Percentiles rank a stretch among this genome's conserved stretches.
These are phyloP conservation scores for Dactylellina sp. DNA, from an alignment of 2,329 filamentous ascomycete genomes.

Conservation along the genomic window DNA sequence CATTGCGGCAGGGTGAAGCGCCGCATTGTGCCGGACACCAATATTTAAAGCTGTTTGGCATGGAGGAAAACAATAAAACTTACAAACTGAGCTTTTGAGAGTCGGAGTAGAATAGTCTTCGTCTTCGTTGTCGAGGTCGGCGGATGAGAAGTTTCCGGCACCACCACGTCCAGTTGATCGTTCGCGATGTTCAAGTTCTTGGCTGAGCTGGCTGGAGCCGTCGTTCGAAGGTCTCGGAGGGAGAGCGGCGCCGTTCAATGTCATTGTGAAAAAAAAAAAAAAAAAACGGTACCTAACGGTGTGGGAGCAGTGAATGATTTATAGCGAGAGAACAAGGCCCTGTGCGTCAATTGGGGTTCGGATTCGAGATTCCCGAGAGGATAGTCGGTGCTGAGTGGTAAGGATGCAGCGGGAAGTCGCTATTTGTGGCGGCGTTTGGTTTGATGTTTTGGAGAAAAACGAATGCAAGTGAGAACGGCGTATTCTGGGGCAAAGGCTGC, in stretches of 20 bases:
- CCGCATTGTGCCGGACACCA: too few species aligned
- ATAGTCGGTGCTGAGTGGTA: conserved; percentile 19
- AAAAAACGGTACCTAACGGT: conserved; percentile 15
- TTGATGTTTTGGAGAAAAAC: conserved; percentile 27
- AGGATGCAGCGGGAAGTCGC: conserved; percentile 28
- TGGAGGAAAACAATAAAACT: conserved; percentile 7
- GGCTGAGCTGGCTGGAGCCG: conserved; percentile 37
- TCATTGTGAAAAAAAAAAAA: conserved; percentile 47
- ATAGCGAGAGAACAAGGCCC: conserved; percentile 26
- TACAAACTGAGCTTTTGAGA: conserved; percentile 81
- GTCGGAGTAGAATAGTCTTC: conserved; percentile 82
- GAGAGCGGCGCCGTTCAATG: conserved; percentile 49
- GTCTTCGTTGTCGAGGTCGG: conserved; percentile 62
- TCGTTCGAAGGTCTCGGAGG: conserved; percentile 46
- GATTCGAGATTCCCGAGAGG: conserved; percentile 39
- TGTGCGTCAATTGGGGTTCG: conserved; percentile 25
- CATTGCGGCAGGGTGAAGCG: neutral
- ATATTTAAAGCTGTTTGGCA: neutral
- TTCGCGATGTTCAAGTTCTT: conserved; percentile 44
- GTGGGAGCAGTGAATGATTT: conserved; percentile 42
- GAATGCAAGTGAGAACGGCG: conserved; percentile 52
- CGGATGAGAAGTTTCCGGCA: conserved; percentile 67
- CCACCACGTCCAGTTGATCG: conserved; percentile 59
- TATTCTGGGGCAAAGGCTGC: conserved; percentile 43
- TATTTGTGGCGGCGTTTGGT: conserved; percentile 25